Evolutionary conservation across 169 alveolate genomes (phyloP).

Genomic region (Babesia bigemina): DNA sequence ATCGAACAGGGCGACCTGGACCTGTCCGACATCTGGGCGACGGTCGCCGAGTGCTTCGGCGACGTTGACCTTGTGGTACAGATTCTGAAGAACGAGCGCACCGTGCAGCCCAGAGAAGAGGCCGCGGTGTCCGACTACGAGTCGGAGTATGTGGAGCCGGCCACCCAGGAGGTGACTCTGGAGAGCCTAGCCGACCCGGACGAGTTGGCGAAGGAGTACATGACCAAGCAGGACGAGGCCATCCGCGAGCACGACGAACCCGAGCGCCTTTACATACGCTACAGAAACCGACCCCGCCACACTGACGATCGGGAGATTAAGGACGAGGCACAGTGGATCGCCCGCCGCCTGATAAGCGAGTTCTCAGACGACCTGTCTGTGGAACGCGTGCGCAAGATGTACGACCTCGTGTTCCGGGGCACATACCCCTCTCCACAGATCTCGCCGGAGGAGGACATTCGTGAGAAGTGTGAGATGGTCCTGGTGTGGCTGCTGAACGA

Average conservation of each 20-base stretch:
- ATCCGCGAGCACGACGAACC: conserved; percentile 74
- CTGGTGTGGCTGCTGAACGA: conserved; percentile 73
- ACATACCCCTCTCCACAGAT: conserved; percentile 50
- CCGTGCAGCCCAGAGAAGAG: conserved; percentile 15
- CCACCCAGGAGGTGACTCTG: conserved; percentile 16
- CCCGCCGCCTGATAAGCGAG: conserved; percentile 63
- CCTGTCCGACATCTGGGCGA: conserved; percentile 58
- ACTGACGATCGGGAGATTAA: conserved; percentile 45
- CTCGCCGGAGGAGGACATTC: conserved; percentile 35
- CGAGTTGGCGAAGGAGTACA: conserved; percentile 70
- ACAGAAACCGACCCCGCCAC: conserved; percentile 61
- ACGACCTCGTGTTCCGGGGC: conserved; percentile 62
- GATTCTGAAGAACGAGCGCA: conserved; percentile 61
- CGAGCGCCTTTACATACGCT: conserved; percentile 68
- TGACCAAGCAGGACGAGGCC: conserved; percentile 71
- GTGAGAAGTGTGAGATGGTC: conserved; percentile 72
- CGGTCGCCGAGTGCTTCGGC: conserved; percentile 69
- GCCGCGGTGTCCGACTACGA: conserved; percentile 44
- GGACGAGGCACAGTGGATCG: conserved; percentile 75
- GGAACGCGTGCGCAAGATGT: conserved; percentile 61
- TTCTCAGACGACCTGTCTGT: conserved; percentile 72
- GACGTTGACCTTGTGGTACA: conserved; percentile 58
- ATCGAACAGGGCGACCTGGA: conserved; percentile 33
- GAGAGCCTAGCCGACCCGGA: conserved; percentile 72
- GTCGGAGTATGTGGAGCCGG: conserved; percentile 16